Base-by-base conservation (phyloP, 176 grass and related monocot genomes). In the Metroxylon sagu region DNA sequence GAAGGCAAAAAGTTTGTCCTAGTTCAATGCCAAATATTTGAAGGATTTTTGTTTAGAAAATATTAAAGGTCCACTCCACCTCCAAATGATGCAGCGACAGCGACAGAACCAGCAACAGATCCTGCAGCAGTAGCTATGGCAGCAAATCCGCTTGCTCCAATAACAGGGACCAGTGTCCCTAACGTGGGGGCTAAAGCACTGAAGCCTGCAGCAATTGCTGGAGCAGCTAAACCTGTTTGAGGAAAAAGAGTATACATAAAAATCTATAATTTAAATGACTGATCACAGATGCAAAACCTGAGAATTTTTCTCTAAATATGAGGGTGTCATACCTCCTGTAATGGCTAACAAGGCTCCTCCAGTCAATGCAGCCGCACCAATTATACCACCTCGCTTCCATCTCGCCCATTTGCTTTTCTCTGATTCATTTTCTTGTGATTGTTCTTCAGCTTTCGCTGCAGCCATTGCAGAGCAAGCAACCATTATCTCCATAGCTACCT, bases 381-480 rank as follows among this genome's bases (percentile, higher is more conserved):
- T 96, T 56, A 96, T 87, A 26, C 91, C 91, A 5, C 86, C 80
- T 53, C 83, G 86, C 77, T 77, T 96, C 86, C 64, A 96, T 53
- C 74, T 96, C 64, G 82, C 28, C 91, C 80, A 96, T 49, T 72
- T 96, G 71, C 71, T 90, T 2, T 49, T 87, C 28, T 72, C 62
- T 21, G 83, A 96, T 52, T 55, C 73, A 59, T 52, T 68, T 59
- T 50, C 80, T 54, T 71, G 64, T 66, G 74, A 76, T n/a, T 80
- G 80, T 39, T 79, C 74, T 19, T 78, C 71, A 80, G 74, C 86
- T 75, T 77, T 90, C 25, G 83, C 86, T 86, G 91, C 91, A 87
- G 91, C 91, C 91, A 90, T 96, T 74, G 91, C 91, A 76, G 91
- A 90, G 86, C 80, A 96, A 87, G 91, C 91, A 69, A 90, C 86